Base-by-base conservation (phyloP, 2,329 filamentous ascomycete species). In the Fusarium ambrosium region DNA sequence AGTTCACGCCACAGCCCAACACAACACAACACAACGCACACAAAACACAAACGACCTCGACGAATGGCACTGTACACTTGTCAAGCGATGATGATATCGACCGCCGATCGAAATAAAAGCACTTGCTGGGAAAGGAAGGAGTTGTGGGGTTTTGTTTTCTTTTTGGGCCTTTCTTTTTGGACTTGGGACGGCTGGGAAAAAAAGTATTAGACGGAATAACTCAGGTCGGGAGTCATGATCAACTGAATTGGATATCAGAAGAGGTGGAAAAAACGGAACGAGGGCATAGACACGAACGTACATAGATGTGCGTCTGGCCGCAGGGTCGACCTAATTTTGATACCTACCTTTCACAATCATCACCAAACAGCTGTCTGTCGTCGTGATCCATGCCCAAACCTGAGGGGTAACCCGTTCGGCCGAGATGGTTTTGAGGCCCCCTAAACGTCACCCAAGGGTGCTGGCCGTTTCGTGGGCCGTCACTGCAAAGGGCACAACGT, bases 161-260 rank as follows among this genome's bases (percentile, higher is more conserved):
- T 70, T 68, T 78, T 37, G 60, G 45, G 65, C 61, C 48, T 77
- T 77, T 78, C 69, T 68, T 70, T 78, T 58, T 53, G 62, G 45
- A 64, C 64, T 48, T 69, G 66, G 74, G 68, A 76, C 64, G 75
- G 75, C 74, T 75, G 69, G 75, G 77, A 71, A 79, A 78, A 78
- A 78, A 34, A 34, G 71, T 77, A 77, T 61, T 73, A 79, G 77
- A 78, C 69, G 69, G 77, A 67, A 72, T 55, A 66, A 72, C 74
- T 77, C 66, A 69, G 62, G 61, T 76, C 66, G 66, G 74, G 62
- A 69, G 67, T 72, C 45, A 73, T 70, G 64, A 68, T 72, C 69
- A 55, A 75, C 70, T 65, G 68, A 63, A 77, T 69, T 63, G 66
- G 64, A 77, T 70, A 73, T 72, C 68, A 69, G 60, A 63, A 64